Percentiles rank a stretch among this genome's conserved stretches.
Evolutionary conservation across 345 rosid genomes (phyloP).

Genomic region (Erucastrum elatum): DNA sequence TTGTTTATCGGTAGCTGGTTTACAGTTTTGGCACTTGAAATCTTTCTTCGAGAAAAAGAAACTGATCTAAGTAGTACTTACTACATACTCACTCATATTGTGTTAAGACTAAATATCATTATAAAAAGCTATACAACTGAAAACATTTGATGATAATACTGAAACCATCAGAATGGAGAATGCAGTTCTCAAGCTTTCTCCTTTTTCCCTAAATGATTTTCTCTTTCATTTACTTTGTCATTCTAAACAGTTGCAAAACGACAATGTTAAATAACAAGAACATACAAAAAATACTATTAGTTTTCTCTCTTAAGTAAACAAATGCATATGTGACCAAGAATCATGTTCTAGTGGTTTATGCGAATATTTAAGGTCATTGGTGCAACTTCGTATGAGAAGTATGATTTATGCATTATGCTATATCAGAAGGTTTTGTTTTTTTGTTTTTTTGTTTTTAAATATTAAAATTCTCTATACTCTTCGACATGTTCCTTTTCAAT

Average conservation of each 20-base stretch:
- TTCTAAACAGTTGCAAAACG: not conserved
- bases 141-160: not conserved
- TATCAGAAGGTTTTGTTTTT: not conserved
- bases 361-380: not conserved
- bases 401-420: not conserved
- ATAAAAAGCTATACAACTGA: not conserved
- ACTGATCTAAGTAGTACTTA: not conserved
- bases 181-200: not conserved
- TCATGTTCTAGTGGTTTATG: not conserved
- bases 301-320: not conserved
- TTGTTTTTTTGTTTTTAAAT: not conserved
- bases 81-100: not conserved
- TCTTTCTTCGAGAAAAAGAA: not conserved
- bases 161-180: not conserved
- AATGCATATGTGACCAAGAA: not conserved
- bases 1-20: constrained; percentile 23
- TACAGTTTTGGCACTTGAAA: constrained; percentile 18
- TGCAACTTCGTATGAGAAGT: not conserved
- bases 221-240: not conserved
- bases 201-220: not conserved
- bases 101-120: not conserved
- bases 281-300: not conserved
- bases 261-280: too few relatives aligned
- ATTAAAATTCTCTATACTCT: not conserved
- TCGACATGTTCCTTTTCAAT: not conserved